Evolutionary conservation across 2,329 filamentous ascomycete genomes (phyloP).

Genomic region (Verticillium nubilum): DNA sequence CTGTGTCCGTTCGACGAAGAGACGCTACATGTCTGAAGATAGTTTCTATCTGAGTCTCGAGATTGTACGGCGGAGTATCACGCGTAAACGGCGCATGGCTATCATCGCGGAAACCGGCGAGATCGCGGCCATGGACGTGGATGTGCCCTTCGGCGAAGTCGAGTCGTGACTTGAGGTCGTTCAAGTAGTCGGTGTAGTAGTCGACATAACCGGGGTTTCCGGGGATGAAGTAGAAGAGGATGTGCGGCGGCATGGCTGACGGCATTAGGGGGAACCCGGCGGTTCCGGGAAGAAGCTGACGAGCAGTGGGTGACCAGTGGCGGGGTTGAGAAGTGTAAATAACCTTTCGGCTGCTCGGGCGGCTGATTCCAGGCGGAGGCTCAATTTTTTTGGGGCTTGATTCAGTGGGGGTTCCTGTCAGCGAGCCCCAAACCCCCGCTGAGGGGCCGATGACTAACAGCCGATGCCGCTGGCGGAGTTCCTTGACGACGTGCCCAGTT

Average conservation of each 20-base stretch:
- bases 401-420: background rate
- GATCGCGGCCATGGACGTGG: conserved; percentile 52
- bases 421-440: background rate
- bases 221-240: conserved; percentile 66
- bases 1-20: conserved; percentile 17
- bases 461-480: background rate
- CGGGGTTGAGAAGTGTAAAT: background rate
- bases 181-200: conserved; percentile 67
- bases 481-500: no score
- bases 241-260: conserved; percentile 15
- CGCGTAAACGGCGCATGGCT: conserved; percentile 42
- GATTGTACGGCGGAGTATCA: conserved; percentile 37
- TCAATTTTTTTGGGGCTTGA: background rate
- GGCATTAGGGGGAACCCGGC: background rate
- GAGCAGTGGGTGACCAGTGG: background rate
- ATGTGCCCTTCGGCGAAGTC: conserved; percentile 27
- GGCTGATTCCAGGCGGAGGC: background rate
- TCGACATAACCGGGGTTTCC: conserved; percentile 72
- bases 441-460: background rate
- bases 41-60: conserved; percentile 48
- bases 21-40: conserved; percentile 31
- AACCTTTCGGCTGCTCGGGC: background rate
- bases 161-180: conserved; percentile 27
- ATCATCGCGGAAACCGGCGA: conserved; percentile 52
- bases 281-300: background rate